Evolutionary conservation across 176 grass and related monocot species (phyloP).

Genomic region (Microstegium vimineum): DNA sequence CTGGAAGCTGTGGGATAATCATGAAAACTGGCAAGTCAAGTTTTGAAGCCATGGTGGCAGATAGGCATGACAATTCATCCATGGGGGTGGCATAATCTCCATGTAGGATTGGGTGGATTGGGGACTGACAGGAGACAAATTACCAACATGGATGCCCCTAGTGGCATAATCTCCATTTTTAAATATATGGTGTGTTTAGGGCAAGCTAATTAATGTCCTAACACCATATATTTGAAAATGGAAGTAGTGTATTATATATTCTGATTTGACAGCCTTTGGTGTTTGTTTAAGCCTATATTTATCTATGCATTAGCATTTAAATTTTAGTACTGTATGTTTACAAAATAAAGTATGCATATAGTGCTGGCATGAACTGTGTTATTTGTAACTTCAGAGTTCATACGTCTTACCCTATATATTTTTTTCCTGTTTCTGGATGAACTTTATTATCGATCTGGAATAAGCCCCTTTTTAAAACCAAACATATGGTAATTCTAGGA

Average conservation of each 20-base stretch:
- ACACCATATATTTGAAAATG: neutral
- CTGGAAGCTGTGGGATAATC: neutral
- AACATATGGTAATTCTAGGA: neutral
- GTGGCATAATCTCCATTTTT: neutral
- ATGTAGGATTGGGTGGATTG: neutral
- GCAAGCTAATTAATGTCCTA: neutral
- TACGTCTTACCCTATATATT: neutral
- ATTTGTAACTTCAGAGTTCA: neutral
- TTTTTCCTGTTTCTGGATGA: conserved; percentile 10
- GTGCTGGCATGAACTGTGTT: neutral
- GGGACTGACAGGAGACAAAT: neutral
- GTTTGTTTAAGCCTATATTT: neutral
- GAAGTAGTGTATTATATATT: neutral
- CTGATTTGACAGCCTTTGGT: neutral
- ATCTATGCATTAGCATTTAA: neutral
- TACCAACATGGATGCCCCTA: neutral
- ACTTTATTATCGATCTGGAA: neutral
- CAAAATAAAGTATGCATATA: neutral
- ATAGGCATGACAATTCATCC: neutral
- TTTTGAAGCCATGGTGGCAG: neutral
- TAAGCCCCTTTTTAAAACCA: neutral
- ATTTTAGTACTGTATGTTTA: neutral
- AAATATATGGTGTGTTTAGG: neutral
- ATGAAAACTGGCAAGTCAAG: neutral
- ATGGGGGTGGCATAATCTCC: neutral